phyloP scores from a whole-genome alignment of 1,284 basidiomycete species.

The Puccinia coronata region DNA sequence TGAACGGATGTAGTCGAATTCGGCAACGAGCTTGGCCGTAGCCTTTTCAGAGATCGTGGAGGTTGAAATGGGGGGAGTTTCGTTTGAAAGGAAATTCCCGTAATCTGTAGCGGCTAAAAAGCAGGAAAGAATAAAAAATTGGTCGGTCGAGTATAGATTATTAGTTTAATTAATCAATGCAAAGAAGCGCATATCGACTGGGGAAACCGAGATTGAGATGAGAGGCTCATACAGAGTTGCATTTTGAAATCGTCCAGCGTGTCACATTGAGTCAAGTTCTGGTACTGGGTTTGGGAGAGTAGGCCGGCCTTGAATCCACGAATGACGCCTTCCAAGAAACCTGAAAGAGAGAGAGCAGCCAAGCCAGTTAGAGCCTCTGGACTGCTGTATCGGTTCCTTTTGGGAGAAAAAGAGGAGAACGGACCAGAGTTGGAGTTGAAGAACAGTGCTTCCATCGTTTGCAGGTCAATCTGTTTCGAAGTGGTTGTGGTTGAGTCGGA shows the following conservation, averaged over 20 bases:
- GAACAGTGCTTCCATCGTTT: slow-evolving; percentile 76
- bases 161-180: too few species aligned
- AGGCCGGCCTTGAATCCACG: slow-evolving; percentile 93
- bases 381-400: slow-evolving; percentile 64
- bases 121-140: not conserved
- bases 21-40: slow-evolving; percentile 89
- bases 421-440: slow-evolving; percentile 65
- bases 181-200: slow-evolving; percentile 51
- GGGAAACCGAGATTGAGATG: slow-evolving; percentile 53
- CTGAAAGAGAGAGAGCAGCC: slow-evolving; percentile 20
- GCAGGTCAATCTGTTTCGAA: not conserved
- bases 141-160: not conserved
- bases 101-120: slow-evolving; percentile 87
- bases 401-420: slow-evolving; percentile 48
- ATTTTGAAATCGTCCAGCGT: slow-evolving; percentile 78
- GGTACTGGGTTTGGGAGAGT: slow-evolving; percentile 83
- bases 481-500: too few species aligned
- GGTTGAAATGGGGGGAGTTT: slow-evolving; percentile 90
- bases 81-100: slow-evolving; percentile 96
- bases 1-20: slow-evolving; percentile 89
- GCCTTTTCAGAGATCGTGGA: slow-evolving; percentile 94
- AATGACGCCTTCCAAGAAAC: slow-evolving; percentile 71
- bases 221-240: slow-evolving; percentile 57
- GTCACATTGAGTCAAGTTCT: slow-evolving; percentile 95
- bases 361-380: slow-evolving; percentile 65